These are phyloP conservation scores for Backusella macrospora DNA, from an alignment of 192 early-diverging fungal species.

Conservation along the genomic window DNA sequence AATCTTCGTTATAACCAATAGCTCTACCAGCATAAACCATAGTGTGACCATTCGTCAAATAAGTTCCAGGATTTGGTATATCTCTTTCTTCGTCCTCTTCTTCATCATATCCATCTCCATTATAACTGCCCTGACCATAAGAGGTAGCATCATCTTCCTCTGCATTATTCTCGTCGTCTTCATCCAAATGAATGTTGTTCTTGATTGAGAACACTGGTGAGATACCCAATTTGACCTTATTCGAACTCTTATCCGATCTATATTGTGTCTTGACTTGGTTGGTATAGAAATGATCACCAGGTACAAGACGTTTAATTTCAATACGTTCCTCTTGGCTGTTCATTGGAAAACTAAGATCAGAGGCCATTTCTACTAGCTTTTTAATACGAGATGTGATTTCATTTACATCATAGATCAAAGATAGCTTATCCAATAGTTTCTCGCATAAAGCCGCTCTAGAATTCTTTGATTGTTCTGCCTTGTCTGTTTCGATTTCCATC, in stretches of 20 bases:
- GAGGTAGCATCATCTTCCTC: not conserved
- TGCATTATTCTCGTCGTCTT: not conserved
- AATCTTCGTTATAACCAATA: not conserved
- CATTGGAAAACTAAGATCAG: conserved; percentile 17
- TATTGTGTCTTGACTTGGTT: conserved; percentile 16
- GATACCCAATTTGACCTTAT: not conserved
- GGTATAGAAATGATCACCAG: not conserved
- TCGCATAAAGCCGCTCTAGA: not conserved
- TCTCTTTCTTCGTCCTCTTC: not conserved
- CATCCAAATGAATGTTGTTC: not conserved
- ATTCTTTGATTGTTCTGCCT: not conserved
- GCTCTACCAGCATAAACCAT: conserved; percentile 14
- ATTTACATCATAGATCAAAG: not conserved
- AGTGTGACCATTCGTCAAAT: not conserved
- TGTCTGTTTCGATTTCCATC: not conserved
- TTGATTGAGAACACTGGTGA: conserved; percentile 9
- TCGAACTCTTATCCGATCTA: not conserved
- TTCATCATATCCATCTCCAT: not conserved
- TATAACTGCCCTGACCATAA: not conserved
- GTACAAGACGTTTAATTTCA: not conserved
- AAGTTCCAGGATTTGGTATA: not conserved
- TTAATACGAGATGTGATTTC: not conserved
- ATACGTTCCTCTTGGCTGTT: conserved; percentile 3
- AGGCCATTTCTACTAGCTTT: conserved; percentile 11
- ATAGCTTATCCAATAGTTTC: not conserved